A percentile compares a stretch with the other conserved stretches of the same genome.
These are phyloP conservation scores for Drechslerella coelobrocha DNA, from an alignment of 2,329 filamentous ascomycete genomes.

Conservation along the genomic window DNA sequence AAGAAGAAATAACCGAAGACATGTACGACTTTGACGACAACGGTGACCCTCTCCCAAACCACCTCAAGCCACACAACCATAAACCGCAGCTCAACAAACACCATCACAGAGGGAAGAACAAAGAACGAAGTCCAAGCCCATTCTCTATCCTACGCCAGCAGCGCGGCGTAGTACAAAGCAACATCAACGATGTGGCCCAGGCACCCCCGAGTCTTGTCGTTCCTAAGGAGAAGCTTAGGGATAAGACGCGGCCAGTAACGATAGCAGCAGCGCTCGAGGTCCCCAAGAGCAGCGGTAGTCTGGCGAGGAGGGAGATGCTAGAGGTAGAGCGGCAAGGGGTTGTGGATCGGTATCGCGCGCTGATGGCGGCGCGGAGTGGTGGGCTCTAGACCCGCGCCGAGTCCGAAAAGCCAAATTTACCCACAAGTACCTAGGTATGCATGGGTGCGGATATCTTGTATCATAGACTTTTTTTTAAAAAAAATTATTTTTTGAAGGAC, in stretches of 20 bases:
- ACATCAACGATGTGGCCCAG: slow-evolving; percentile 68
- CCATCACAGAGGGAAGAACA: slow-evolving; percentile 61
- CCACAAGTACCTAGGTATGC: too few relatives aligned
- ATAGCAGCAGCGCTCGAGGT: slow-evolving; percentile 66
- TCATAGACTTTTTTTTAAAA: too few relatives aligned
- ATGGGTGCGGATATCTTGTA: too few relatives aligned
- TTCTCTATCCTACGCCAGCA: slow-evolving; percentile 68
- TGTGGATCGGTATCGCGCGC: slow-evolving; percentile 74
- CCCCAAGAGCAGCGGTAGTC: slow-evolving; percentile 72
- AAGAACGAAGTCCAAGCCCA: slow-evolving; percentile 79
- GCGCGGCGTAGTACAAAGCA: slow-evolving; percentile 64
- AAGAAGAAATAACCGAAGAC: slow-evolving; percentile 31
- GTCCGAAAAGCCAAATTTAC: too few relatives aligned
- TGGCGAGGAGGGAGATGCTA: slow-evolving; percentile 75
- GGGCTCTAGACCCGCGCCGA: slow-evolving; percentile 11
- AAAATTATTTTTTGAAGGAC: too few relatives aligned
- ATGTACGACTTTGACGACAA: slow-evolving; percentile 48
- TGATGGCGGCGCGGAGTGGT: slow-evolving; percentile 68
- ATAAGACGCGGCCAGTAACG: slow-evolving; percentile 56
- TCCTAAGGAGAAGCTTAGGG: slow-evolving; percentile 70
- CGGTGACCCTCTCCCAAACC: slow-evolving; percentile 39
- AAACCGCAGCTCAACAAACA: slow-evolving; percentile 52
- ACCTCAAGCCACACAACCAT: slow-evolving; percentile 36
- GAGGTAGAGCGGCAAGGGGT: slow-evolving; percentile 72
- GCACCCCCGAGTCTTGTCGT: slow-evolving; percentile 77